Conservation (phyloP, 129 eudicot species). For the Sambucus nigra region DNA sequence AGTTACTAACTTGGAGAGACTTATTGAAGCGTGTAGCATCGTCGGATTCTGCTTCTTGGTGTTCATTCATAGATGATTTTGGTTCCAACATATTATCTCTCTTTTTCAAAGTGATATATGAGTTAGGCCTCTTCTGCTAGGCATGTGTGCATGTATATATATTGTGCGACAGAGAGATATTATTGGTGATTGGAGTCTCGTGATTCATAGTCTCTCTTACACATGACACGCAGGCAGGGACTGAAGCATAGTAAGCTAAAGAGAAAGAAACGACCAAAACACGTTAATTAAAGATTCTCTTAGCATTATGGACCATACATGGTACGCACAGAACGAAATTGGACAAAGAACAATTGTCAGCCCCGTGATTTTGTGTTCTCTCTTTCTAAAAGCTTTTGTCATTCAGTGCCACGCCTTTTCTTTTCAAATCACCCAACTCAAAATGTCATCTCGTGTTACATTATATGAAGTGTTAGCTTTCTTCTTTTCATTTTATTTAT, state of each 20-base stretch:
- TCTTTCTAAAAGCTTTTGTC: neutral
- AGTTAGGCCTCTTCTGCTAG: too few relatives aligned
- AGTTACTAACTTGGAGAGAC: constrained; percentile 42
- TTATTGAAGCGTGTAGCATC: constrained; percentile 30
- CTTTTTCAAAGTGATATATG: neutral
- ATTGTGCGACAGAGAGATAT: neutral
- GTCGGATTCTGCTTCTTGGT: constrained; percentile 30
- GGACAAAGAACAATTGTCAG: constrained; percentile 15
- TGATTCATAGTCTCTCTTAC: constrained; percentile 1
- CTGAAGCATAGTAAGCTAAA: neutral
- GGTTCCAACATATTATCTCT: neutral
- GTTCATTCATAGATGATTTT: constrained; percentile 4
- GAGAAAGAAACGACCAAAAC: constrained; percentile 12
- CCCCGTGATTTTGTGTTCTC: constrained; percentile 23
- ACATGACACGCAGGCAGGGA: too few relatives aligned
- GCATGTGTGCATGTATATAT: neutral
- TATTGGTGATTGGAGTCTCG: too few relatives aligned
- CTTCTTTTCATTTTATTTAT: too few relatives aligned
- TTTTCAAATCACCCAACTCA: too few relatives aligned
- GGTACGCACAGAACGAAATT: constrained; percentile 2
- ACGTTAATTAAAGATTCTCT: constrained; percentile 5
- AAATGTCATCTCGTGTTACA: too few relatives aligned
- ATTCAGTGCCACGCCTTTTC: neutral
- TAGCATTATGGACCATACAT: constrained; percentile 1
- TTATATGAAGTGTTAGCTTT: too few relatives aligned